A percentile compares a stretch with the other conserved stretches of the same genome.
Evolutionary conservation across 2,329 filamentous ascomycete species (phyloP).

Genomic region (Fusarium nurragi): DNA sequence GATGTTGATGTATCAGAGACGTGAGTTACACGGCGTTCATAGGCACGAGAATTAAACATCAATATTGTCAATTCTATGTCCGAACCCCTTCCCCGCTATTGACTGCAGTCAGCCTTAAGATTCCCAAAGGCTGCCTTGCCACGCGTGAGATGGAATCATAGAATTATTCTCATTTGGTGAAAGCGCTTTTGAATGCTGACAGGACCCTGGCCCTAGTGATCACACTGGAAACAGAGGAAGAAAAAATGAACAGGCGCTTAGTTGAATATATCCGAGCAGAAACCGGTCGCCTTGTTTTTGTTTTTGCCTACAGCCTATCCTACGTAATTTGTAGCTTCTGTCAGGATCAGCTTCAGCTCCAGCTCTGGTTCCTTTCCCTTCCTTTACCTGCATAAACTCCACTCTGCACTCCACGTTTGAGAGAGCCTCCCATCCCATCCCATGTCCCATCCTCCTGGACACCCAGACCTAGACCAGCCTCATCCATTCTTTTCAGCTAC

Average conservation of each 20-base stretch:
- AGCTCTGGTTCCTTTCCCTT: constrained; percentile 1
- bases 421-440: constrained; percentile 18
- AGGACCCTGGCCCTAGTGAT: constrained; percentile 23
- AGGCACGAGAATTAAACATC: background rate
- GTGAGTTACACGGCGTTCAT: background rate
- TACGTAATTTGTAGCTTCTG: background rate
- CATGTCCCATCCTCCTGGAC: background rate
- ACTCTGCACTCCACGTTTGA: constrained; percentile 33
- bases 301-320: background rate
- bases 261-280: background rate
- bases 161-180: constrained; percentile 22
- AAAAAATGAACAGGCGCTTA: background rate
- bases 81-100: background rate
- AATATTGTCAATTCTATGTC: background rate
- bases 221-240: constrained; percentile 1
- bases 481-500: constrained; percentile 14
- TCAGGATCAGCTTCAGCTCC: constrained; percentile 7
- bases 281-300: background rate
- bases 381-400: constrained; percentile 38
- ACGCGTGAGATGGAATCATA: constrained; percentile 18
- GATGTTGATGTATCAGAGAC: background rate
- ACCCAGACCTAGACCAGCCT: background rate
- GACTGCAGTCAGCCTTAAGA: constrained; percentile 29
- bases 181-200: constrained; percentile 32
- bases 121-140: constrained; percentile 26